Evolutionary conservation across 129 eudicot species (phyloP).

Genomic region (Flaveria ramosissima): DNA sequence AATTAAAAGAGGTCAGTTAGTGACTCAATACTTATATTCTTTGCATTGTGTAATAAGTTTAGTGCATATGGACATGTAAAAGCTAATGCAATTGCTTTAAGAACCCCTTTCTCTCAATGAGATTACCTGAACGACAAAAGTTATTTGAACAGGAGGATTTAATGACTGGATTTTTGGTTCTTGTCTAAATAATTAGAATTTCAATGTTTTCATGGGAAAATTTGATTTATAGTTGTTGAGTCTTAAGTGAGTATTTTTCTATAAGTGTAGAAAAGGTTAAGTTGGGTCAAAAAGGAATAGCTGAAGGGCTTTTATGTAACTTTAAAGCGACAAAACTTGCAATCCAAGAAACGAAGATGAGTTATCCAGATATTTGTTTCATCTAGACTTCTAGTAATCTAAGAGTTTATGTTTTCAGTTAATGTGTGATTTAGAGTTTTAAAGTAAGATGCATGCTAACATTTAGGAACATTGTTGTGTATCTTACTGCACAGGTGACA

Average conservation of each 20-base stretch:
- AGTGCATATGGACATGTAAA: not conserved
- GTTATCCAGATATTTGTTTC: not conserved
- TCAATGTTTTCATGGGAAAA: not conserved
- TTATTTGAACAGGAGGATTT: not conserved
- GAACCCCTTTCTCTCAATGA: too few species aligned
- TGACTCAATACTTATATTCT: conserved; percentile 10
- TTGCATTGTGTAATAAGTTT: not conserved
- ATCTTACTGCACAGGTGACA: conserved; percentile 47
- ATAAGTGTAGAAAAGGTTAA: not conserved
- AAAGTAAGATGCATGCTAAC: conserved; percentile 1
- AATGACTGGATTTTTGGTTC: not conserved
- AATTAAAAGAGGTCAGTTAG: conserved; percentile 63
- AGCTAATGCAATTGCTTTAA: not conserved
- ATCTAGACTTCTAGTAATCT: not conserved
- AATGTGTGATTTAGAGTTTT: not conserved
- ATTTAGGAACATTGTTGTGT: not conserved
- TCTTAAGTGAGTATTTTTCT: not conserved
- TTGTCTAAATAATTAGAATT: not conserved
- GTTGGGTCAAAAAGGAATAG: not conserved
- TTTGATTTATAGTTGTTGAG: not conserved
- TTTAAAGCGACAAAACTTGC: not conserved
- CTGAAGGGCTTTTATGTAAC: not conserved
- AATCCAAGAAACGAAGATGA: not conserved
- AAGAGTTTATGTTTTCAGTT: not conserved
- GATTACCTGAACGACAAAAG: not conserved